These are phyloP conservation scores for Talaromyces sp. DNA, from an alignment of 2,329 filamentous ascomycete genomes.

Conservation along the genomic window DNA sequence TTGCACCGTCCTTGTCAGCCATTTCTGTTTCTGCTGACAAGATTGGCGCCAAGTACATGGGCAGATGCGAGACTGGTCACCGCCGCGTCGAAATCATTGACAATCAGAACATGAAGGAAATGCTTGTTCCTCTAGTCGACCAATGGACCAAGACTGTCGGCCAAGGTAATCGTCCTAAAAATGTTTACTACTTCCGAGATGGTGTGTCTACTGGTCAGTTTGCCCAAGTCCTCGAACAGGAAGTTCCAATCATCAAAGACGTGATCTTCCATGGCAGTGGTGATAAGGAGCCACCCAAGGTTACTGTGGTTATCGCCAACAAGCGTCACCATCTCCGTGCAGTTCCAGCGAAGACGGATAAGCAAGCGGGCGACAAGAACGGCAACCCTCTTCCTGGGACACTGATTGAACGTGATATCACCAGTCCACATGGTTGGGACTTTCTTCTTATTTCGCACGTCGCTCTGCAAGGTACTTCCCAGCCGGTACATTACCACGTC, in stretches of 20 bases:
- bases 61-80: conserved; percentile 76
- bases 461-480: conserved; percentile 89
- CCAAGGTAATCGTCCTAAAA: conserved; percentile 54
- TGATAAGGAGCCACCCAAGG: conserved; percentile 51
- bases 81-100: conserved; percentile 74
- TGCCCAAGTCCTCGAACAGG: conserved; percentile 68
- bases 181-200: conserved; percentile 89
- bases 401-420: conserved; percentile 82
- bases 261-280: conserved; percentile 42
- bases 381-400: conserved; percentile 81
- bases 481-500: conserved; percentile 88
- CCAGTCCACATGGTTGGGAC: conserved; percentile 84
- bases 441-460: conserved; percentile 69
- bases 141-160: conserved; percentile 59
- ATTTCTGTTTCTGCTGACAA: conserved; percentile 76
- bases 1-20: conserved; percentile 72
- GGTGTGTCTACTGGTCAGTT: conserved; percentile 89
- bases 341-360: conserved; percentile 62
- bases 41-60: conserved; percentile 68
- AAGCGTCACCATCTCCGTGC: conserved; percentile 95
- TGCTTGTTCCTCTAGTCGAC: conserved; percentile 60
- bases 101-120: conserved; percentile 57
- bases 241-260: conserved; percentile 66
- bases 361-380: conserved; percentile 60
- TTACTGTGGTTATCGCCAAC: conserved; percentile 81